phyloP scores from a whole-genome alignment of 1,139 yeast species.

The Saccharomyces uvarum region DNA sequence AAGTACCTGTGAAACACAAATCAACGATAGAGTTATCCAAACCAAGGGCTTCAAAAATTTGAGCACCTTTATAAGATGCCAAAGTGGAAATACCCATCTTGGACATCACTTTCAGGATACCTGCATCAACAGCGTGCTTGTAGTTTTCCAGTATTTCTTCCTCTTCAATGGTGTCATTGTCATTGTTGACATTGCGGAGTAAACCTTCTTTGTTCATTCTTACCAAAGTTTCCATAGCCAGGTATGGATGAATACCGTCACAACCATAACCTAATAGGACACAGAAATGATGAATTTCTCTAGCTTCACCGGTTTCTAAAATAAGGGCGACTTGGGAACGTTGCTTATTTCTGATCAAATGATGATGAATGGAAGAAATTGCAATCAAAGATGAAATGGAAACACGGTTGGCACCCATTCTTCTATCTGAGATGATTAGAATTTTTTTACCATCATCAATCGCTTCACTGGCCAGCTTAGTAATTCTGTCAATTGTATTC shows the following conservation, averaged over 20 bases:
- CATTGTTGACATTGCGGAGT: conserved; percentile 44
- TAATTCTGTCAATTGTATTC: conserved; percentile 75
- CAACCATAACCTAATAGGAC: conserved; percentile 95
- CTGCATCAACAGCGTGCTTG: conserved; percentile 76
- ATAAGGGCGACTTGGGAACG: conserved; percentile 91
- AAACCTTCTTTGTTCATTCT: conserved; percentile 80
- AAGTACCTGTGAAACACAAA: conserved; percentile 94
- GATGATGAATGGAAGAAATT: conserved; percentile 96
- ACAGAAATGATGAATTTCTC: conserved; percentile 95
- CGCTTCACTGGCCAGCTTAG: conserved; percentile 81
- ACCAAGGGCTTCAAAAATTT: conserved; percentile 94
- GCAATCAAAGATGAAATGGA: conserved; percentile 88
- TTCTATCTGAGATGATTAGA: conserved; percentile 67
- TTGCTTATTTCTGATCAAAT: conserved; percentile 88
- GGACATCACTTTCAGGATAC: conserved; percentile 93
- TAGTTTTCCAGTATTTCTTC: conserved; percentile 64
- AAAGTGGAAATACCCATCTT: conserved; percentile 98
- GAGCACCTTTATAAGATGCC: conserved; percentile 97
- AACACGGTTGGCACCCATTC: conserved; percentile 52
- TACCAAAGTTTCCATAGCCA: conserved; percentile 81
- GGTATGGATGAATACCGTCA: conserved; percentile 89
- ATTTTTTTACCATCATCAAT: conserved; percentile 69
- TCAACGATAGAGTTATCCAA: conserved; percentile 92
- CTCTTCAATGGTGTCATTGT: conserved; percentile 40
- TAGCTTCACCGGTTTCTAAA: conserved; percentile 92